Evolutionary conservation across 352 stramenopile genomes (phyloP), one percentile per base, ranked within the genome.

Genomic region (Pythium sp.): DNA sequence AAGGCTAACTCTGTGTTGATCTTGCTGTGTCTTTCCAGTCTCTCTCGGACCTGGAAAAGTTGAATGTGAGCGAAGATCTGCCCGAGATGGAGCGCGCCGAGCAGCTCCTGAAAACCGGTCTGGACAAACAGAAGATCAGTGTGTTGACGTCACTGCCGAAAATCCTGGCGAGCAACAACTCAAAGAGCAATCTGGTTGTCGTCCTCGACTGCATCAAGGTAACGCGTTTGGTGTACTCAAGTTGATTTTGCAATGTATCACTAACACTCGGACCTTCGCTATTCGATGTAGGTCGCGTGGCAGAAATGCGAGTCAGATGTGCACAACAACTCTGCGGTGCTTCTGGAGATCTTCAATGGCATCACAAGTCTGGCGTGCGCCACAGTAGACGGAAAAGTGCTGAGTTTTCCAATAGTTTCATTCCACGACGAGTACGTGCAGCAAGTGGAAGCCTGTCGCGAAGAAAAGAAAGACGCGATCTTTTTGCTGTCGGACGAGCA

Each of bases 11-110:
- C 7, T 57, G n/a, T 9, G 3, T 43, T 24, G 5, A n/a, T 55
- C 26, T 30, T 14, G 41, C 32, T 64, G 2, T 71, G 28, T 65
- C 15, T 47, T 5, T 41, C 8, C 49, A 94, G 87, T 93, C 84
- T 4, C 78, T 86, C 70, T 93, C 87, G 26, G 87, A 94, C 64
- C 72, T 94, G 9, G 87, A 94, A 61, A 93, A 93, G 65, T 81
- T 94, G 55, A 91, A 94, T 80, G 84, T 94, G 20, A 76, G 78
- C n/a, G 87, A 94, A 75, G 86, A 94, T 58, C 86, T 94, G 72
- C 75, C 81, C 11, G 87, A 94, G 72, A 90, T 94, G 76, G 84
- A 92, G 69, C 72, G 87, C 28, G 76, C 84, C 1, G 85, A 94
- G 66, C 82, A 90, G n/a, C 65, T 94, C 26, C 77, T 94, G 60